Base-by-base conservation (phyloP, 768 basidiomycete species). In the Lactifluus pinguis region DNA sequence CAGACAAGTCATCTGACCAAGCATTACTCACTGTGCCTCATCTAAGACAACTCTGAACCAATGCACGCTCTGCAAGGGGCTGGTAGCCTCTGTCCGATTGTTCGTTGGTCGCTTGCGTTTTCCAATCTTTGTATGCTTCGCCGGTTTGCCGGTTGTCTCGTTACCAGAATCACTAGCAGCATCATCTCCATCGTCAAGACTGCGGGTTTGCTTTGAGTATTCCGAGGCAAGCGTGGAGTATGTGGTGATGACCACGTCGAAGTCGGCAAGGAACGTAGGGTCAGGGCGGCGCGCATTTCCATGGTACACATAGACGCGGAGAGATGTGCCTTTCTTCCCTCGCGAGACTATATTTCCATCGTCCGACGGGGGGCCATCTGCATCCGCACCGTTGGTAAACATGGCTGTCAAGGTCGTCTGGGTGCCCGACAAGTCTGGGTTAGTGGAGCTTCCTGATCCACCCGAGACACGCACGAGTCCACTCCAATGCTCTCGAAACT, bases 171-270 rank as follows among this genome's bases (percentile, higher is more conserved):
- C 85, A 57, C 84, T 84, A 42, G 74, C 77, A n/a, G 76, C 79
- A 39, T 82, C 87, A 19, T 91, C 89, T 2, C 82, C 83, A 44
- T 77, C 84, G 34, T 83, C 86, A 4, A 83, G 72, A 60, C 84
- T 89, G 68, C 83, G 79, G 59, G 75, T 83, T 73, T 98, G 95
- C 71, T 89, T 95, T 15, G 93, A 95, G 70, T 81, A 98, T 71
- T 99, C 97, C 13, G 90, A 89, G 1, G 95, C 95, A 42, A 99
- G 78, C 0, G 97, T 98, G 32, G 93, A 88, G 73, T 93, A 99
- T 2, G 94, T 98, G 5, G 97, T 99, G 71, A 99, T 92, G 59
- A 99, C 95, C 21, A 92, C 88, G 73, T 99, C 97, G 71, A 98
- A 95, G 71, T 95, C 86, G 19, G 92, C 89, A 49, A 99, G 77